Evolutionary conservation across 345 rosid genomes (phyloP).

Genomic region (Populus alba): DNA sequence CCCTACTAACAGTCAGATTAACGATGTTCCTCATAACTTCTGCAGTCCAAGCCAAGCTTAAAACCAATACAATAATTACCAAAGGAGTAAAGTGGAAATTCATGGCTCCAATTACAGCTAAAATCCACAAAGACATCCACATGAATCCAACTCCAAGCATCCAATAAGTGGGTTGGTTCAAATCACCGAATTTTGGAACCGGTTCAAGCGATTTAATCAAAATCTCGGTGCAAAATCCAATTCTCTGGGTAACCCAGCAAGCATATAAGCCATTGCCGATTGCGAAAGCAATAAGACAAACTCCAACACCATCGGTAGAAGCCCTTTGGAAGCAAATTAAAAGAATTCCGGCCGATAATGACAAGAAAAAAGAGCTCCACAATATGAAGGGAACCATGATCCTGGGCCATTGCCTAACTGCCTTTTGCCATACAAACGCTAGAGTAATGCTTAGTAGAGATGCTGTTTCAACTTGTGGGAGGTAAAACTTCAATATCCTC

Average conservation of each 20-base stretch:
- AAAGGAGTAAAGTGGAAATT: constrained; percentile 61
- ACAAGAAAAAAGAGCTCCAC: constrained; percentile 70
- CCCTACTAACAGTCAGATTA: constrained; percentile 76
- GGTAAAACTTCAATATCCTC: constrained; percentile 46
- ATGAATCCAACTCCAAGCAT: constrained; percentile 85
- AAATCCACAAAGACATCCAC: constrained; percentile 97
- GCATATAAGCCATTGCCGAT: constrained; percentile 87
- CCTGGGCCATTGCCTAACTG: constrained; percentile 66
- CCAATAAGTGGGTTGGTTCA: constrained; percentile 73
- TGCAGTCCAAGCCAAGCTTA: constrained; percentile 79
- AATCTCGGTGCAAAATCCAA: constrained; percentile 56
- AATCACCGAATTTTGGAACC: constrained; percentile 61
- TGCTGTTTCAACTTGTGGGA: constrained; percentile 92
- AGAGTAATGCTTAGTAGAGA: constrained; percentile 76
- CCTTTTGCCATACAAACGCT: constrained; percentile 85
- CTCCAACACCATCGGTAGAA: constrained; percentile 79
- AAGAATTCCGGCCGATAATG: constrained; percentile 84
- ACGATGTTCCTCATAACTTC: constrained; percentile 96
- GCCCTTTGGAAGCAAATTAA: constrained; percentile 86
- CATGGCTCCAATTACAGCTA: constrained; percentile 83
- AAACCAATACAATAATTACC: constrained; percentile 43
- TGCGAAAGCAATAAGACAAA: constrained; percentile 70
- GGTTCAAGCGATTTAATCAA: constrained; percentile 70
- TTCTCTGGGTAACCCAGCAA: constrained; percentile 76
- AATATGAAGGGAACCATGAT: constrained; percentile 84